Base-by-base conservation (phyloP, 2,329 filamentous ascomycete genomes). In the Ilyonectria mors-panacis region DNA sequence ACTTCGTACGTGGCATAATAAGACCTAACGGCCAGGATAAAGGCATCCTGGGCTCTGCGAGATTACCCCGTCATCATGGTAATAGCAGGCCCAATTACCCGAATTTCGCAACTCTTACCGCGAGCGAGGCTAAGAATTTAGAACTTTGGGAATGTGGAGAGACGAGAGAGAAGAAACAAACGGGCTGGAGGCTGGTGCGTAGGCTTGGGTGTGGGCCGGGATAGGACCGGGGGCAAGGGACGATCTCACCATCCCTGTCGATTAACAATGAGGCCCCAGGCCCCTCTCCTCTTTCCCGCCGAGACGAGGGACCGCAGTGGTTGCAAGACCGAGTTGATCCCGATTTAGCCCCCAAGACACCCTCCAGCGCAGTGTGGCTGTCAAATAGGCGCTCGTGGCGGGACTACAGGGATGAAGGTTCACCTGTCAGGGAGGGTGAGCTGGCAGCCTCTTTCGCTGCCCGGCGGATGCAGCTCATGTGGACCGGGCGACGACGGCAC, bases 381-480 rank as follows among this genome's bases (percentile, higher is more conserved):
- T 63, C 65, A 59, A 68, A 61, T 70, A 37, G 69, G 61, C 50
- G 51, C 33, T 47, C 50, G 59, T 63, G 59, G 44, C 69, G 59
- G 51, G 28, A 26, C 35, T 26, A 37, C 61, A 67, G 51, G 65
- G 61, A 55, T 65, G 50, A 45, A 5, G 60, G 48, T 13, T 56
- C 39, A 44, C 17, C 51, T 48, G 44, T 54, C 37, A 65, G 58
- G 66, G 63, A 70, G 68, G 56, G 69, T 73, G 70, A 68, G 63
- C 26, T 73, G 71, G 70, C 71, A 63, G 65, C 67, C 68, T 71
- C 61, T 60, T 72, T 67, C 66, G 73, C 65, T 69, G 61, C 61
- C 59, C 59, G 57, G 61, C 55, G 66, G 63, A 65, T 42, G 59
- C 65, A 68, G 35, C 67, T 66, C 60, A 65, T 72, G 35, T 60